Conservation (phyloP, 495 filamentous ascomycete species). For the Penicillium soppii region DNA sequence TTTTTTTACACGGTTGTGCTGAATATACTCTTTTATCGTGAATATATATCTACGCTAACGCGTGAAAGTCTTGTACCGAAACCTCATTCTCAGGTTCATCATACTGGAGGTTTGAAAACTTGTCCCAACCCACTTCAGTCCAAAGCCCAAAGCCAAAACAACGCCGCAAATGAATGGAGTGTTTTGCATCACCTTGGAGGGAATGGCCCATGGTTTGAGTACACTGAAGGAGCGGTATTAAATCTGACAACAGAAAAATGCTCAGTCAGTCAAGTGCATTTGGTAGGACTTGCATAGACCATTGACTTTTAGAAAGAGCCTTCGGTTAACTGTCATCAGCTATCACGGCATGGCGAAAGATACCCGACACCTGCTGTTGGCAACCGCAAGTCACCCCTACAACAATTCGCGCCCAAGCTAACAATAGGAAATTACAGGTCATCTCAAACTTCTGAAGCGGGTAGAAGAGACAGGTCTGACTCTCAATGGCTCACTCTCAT, state of each 20-base stretch:
- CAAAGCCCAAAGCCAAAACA: background rate
- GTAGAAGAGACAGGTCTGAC: constrained; percentile 40
- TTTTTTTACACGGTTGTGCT: too few species aligned
- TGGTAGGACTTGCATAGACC: constrained; percentile 43
- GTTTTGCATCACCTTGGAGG: constrained; percentile 58
- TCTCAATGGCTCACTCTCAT: constrained; percentile 50
- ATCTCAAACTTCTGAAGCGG: constrained; percentile 46
- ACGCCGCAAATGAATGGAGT: constrained; percentile 40
- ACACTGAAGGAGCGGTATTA: constrained; percentile 32
- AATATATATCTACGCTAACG: too few species aligned
- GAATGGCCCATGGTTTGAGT: constrained; percentile 60
- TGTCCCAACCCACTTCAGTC: background rate
- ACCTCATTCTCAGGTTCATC: too few species aligned
- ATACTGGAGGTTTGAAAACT: background rate
- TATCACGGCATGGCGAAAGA: constrained; percentile 59
- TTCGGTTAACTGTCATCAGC: constrained; percentile 31
- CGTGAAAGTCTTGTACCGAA: too few species aligned
- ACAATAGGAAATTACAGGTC: constrained; percentile 35
- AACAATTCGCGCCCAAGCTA: background rate
- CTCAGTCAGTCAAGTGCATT: constrained; percentile 55
- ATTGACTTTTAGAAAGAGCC: background rate
- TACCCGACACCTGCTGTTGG: constrained; percentile 57
- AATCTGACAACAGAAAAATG: constrained; percentile 50
- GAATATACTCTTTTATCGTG: too few species aligned
- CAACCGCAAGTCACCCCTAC: constrained; percentile 38